Conservation (phyloP, 306 rosid species). For the Rubus parviflorus region DNA sequence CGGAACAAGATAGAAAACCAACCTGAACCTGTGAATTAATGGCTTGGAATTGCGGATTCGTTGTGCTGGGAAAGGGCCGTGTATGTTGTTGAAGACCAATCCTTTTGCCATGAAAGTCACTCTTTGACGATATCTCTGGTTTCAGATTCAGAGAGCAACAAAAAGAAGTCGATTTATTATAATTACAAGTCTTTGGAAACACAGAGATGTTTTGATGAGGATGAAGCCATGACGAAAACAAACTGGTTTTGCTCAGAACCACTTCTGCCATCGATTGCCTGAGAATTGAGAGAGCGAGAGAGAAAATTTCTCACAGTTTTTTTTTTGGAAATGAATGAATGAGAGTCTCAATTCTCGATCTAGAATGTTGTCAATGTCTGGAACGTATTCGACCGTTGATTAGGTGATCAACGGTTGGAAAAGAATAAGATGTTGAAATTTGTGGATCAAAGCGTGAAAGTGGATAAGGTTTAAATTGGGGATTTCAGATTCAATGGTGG, state of each 20-base stretch:
- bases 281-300: too few relatives aligned
- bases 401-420: too few relatives aligned
- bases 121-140: conserved; percentile 32
- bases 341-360: too few relatives aligned
- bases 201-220: conserved; percentile 30
- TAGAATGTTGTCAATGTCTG: too few relatives aligned
- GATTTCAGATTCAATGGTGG: too few relatives aligned
- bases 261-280: conserved; percentile 43
- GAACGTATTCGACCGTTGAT: too few relatives aligned
- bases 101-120: conserved; percentile 44
- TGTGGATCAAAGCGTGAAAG: too few relatives aligned
- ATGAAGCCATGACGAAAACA: conserved; percentile 47
- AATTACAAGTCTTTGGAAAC: conserved; percentile 32
- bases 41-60: conserved; percentile 30
- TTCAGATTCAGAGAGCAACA: conserved; percentile 36
- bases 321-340: too few relatives aligned
- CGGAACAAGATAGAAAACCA: neutral
- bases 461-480: too few relatives aligned
- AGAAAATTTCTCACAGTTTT: too few relatives aligned
- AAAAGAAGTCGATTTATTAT: neutral
- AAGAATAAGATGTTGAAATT: too few relatives aligned
- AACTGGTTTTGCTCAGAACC: conserved; percentile 42
- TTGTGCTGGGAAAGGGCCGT: conserved; percentile 22
- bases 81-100: conserved; percentile 31
- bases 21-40: conserved; percentile 68